Percentiles rank a stretch among this genome's conserved stretches.
These are phyloP conservation scores for Linnemannia zychae DNA, from an alignment of 192 early-diverging fungal genomes.

Conservation along the genomic window DNA sequence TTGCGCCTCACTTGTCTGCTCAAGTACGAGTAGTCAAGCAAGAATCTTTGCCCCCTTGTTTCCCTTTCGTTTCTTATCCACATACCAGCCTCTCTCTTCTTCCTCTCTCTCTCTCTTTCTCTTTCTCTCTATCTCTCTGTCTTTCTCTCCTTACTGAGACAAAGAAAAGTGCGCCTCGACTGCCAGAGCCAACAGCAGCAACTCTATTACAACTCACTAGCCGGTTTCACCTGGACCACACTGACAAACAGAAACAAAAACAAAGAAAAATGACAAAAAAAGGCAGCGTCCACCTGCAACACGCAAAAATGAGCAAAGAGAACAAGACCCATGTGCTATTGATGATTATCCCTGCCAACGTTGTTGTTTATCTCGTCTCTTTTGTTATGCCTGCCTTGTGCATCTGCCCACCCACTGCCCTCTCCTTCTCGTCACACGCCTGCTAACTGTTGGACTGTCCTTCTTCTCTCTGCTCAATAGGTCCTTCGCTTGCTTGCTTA, in stretches of 20 bases:
- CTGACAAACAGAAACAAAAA: neutral
- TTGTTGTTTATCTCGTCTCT: neutral
- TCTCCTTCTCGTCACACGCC: neutral
- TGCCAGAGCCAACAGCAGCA: no score
- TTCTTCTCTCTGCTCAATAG: neutral
- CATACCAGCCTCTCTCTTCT: no score
- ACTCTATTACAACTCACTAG: no score
- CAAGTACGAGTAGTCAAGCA: no score
- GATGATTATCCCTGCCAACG: neutral
- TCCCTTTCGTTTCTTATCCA: no score
- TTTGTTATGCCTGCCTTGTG: neutral
- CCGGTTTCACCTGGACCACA: neutral
- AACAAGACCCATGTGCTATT: neutral
- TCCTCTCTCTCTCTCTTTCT: no score
- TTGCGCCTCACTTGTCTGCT: no score
- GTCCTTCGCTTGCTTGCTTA: neutral
- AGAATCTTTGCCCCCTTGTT: no score
- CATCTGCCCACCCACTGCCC: neutral
- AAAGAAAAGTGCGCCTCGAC: no score
- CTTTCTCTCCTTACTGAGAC: no score
- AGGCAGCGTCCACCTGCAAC: no score
- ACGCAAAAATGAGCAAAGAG: neutral
- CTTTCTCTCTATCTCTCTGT: no score
- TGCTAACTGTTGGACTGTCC: neutral
- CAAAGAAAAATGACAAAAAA: neutral